Percentiles rank a stretch among this genome's conserved stretches.
Evolutionary conservation across 805 yeast species (phyloP).

Genomic region (Nakazawaea populi): DNA sequence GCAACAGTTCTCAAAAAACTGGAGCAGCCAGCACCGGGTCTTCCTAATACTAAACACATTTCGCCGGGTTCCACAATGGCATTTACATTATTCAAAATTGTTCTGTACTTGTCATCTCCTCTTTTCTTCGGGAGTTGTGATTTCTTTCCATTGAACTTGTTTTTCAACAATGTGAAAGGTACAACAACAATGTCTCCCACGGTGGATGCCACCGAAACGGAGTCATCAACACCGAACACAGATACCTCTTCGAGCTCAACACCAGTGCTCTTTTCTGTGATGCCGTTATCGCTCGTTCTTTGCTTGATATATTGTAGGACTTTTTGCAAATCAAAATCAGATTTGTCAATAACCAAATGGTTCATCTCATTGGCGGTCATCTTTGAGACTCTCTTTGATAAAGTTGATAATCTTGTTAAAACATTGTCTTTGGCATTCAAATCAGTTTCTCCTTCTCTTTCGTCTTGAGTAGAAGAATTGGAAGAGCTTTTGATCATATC

Average conservation of each 20-base stretch:
- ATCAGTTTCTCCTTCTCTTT: too few species aligned
- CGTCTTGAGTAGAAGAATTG: too few species aligned
- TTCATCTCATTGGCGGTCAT: conserved; percentile 16
- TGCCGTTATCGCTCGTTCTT: conserved; percentile 40
- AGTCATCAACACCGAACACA: conserved; percentile 39
- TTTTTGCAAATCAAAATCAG: conserved; percentile 34
- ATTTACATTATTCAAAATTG: conserved; percentile 18
- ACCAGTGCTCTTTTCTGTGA: conserved; percentile 37
- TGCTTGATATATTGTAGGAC: conserved; percentile 31
- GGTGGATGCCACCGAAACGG: conserved; percentile 38
- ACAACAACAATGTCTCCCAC: conserved; percentile 33
- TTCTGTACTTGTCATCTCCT: conserved; percentile 12
- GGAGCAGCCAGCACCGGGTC: conserved; percentile 82
- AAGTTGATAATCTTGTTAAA: conserved; percentile 13
- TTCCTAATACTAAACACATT: conserved; percentile 61
- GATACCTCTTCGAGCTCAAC: conserved; percentile 33
- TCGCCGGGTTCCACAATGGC: conserved; percentile 49
- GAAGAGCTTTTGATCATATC: too few species aligned
- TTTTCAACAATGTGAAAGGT: conserved; percentile 9
- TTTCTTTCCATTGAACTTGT: too few species aligned
- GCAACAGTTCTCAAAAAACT: conserved; percentile 61
- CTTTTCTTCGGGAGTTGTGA: conserved; percentile 12
- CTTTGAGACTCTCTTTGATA: conserved; percentile 14
- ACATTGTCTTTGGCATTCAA: conserved; percentile 9
- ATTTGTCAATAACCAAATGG: conserved; percentile 21